These are phyloP conservation scores for Tetrahymena thermophila DNA, from an alignment of 73 alveolate species.

Conservation along the genomic window DNA sequence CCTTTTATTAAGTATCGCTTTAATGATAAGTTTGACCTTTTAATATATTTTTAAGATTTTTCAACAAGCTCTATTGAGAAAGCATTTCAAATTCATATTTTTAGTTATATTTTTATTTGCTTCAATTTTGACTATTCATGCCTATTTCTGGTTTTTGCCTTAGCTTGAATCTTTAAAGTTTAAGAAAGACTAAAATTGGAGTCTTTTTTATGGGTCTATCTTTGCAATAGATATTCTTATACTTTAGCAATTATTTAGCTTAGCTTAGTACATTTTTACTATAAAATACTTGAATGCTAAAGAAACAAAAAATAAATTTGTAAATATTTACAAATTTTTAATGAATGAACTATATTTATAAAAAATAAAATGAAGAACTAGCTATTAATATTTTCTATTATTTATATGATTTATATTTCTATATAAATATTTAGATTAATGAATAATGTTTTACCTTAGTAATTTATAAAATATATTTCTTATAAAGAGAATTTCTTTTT, in stretches of 20 bases:
- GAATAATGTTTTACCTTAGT: no score
- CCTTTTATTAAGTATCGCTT: neutral
- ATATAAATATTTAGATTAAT: no score
- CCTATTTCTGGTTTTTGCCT: neutral
- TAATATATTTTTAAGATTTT: neutral
- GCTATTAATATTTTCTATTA: no score
- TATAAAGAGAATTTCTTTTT: no score
- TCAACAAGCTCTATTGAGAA: neutral
- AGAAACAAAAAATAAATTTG: neutral
- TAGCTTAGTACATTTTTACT: neutral
- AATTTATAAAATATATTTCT: no score
- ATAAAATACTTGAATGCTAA: neutral
- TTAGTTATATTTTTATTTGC: neutral
- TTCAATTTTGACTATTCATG: neutral
- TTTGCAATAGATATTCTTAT: neutral
- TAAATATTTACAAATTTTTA: no score
- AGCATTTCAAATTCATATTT: neutral
- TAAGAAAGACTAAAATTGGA: neutral
- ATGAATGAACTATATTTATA: no score
- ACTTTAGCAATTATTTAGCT: neutral
- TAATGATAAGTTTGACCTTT: neutral
- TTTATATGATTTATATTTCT: no score
- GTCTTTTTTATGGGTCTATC: neutral
- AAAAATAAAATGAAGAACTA: no score
- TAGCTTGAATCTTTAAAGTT: neutral